These are phyloP conservation scores for Aspergillus novofumigatus DNA, from an alignment of 2,329 filamentous ascomycete genomes.

Conservation along the genomic window DNA sequence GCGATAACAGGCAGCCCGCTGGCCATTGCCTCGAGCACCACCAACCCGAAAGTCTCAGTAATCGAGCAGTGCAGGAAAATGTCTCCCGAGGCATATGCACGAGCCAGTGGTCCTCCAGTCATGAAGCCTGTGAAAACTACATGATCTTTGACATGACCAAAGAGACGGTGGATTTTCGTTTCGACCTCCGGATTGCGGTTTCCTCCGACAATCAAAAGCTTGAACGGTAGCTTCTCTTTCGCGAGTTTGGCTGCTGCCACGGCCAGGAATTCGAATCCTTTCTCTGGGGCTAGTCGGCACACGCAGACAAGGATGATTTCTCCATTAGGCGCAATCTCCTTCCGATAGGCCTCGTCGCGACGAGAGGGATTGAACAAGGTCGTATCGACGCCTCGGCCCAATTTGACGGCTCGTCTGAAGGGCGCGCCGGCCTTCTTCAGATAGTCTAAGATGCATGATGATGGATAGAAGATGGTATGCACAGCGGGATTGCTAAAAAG, in stretches of 20 bases:
- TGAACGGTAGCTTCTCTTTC: slow-evolving; percentile 55
- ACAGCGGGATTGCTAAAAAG: slow-evolving; percentile 60
- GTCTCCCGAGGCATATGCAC: slow-evolving; percentile 64
- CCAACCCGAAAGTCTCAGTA: slow-evolving; percentile 68
- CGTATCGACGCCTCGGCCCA: slow-evolving; percentile 64
- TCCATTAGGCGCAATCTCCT: slow-evolving; percentile 55
- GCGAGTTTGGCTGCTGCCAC: slow-evolving; percentile 53
- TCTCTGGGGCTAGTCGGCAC: slow-evolving; percentile 64
- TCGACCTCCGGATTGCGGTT: slow-evolving; percentile 63
- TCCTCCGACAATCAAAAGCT: slow-evolving; percentile 63
- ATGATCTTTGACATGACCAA: slow-evolving; percentile 51
- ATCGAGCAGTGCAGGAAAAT: slow-evolving; percentile 69
- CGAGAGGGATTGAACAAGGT: slow-evolving; percentile 55
- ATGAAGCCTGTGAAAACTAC: slow-evolving; percentile 66
- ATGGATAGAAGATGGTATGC: slow-evolving; percentile 66
- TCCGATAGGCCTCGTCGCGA: slow-evolving; percentile 51
- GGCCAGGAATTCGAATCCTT: slow-evolving; percentile 66
- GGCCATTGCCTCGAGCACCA: slow-evolving; percentile 68
- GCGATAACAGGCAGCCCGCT: slow-evolving; percentile 66
- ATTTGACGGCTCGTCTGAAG: slow-evolving; percentile 53
- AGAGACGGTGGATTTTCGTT: slow-evolving; percentile 57
- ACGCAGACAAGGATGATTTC: slow-evolving; percentile 65
- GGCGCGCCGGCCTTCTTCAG: slow-evolving; percentile 56
- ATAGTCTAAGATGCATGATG: slow-evolving; percentile 59
- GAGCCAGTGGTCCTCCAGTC: slow-evolving; percentile 57